Base-by-base conservation (phyloP, 352 stramenopile species). In the Phytopythium litorale region DNA sequence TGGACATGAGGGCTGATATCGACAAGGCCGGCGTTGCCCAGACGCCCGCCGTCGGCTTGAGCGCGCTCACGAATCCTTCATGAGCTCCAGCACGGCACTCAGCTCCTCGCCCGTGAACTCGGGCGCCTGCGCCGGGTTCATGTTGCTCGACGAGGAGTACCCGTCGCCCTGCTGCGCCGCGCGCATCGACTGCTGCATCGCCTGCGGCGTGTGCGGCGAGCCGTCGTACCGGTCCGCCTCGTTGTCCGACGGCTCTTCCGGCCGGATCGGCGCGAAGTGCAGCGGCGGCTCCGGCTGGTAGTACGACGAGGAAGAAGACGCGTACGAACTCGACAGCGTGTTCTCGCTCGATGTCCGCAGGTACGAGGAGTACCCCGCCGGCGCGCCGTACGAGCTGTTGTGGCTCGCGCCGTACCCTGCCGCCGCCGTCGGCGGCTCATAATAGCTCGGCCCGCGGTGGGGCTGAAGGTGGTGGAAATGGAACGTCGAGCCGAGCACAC, bases 21-120 rank as follows among this genome's bases (percentile, higher is more conserved):
- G 21, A 58, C 52, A 56, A 42, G 33, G 28, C 8, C 30, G 50
- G 19, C 32, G 51, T 28, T n/a, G 12, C 51, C 51, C 51, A 49
- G 32, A 6, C 32, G 21, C n/a, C 2, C 28, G 16, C 52, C 35
- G 3, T 48, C 33, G 18, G 8, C 15, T 35, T 7, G 19, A 7
- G 35, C 8, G 7, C 6, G 19, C 4, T 15, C 19, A n/a, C 43
- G 18, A 28, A 15, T 89, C 81, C 63, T 92, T 90, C 83, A 92
- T 92, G 54, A 92, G 78, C 56, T 92, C 78, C 55, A 92, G 50
- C 60, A 92, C 83, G 35, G 84, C 83, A 49, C 71, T 92, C 9
- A 92, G 79, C 62, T 92, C 83, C 68, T 90, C 83, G 21, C 81
- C 81, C 15, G 81, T 90, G 53, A 92, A 88, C 62, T 92, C 83